Conservation (phyloP, 352 stramenopile genomes). For the Pythium grandisporangium region DNA sequence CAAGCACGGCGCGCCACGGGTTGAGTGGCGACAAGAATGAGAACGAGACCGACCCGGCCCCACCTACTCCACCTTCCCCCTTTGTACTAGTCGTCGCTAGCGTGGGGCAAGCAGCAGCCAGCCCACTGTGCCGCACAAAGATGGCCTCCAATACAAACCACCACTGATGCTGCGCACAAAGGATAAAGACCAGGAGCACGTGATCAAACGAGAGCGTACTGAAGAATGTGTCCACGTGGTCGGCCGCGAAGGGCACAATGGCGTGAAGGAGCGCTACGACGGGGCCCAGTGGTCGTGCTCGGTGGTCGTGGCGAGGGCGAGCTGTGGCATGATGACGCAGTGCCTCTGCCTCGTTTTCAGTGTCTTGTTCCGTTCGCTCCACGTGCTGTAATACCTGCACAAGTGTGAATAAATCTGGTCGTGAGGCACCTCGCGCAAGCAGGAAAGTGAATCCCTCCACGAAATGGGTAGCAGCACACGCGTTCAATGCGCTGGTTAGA, state of each 20-base stretch:
- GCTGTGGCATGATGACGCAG: too few species aligned
- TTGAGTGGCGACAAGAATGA: conserved; percentile 28
- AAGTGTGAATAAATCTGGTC: conserved; percentile 23
- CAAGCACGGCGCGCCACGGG: conserved; percentile 31
- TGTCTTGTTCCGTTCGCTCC: conserved; percentile 5
- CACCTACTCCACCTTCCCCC: too few species aligned
- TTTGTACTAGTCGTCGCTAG: too few species aligned
- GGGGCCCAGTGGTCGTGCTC: too few species aligned
- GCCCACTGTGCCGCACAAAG: conserved; percentile 31
- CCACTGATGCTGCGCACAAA: conserved; percentile 33
- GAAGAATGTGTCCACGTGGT: conserved; percentile 27
- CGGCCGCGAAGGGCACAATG: conserved; percentile 15
- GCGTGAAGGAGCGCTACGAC: conserved; percentile 16
- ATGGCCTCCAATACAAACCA: conserved; percentile 34
- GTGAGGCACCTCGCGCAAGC: conserved; percentile 19
- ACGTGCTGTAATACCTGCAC: conserved; percentile 22
- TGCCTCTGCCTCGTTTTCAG: conserved; percentile 1
- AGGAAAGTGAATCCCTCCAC: conserved; percentile 22
- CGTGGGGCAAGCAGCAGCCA: too few species aligned
- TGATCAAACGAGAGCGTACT: conserved; percentile 28
- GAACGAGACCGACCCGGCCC: too few species aligned
- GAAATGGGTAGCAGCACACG: conserved; percentile 27
- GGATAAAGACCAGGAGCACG: conserved; percentile 29
- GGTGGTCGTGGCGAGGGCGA: too few species aligned
- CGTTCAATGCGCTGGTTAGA: conserved; percentile 25